Evolutionary conservation across 2,329 filamentous ascomycete genomes (phyloP), one percentile per base, ranked within the genome.

Genomic region (Scedosporium dehoogii): DNA sequence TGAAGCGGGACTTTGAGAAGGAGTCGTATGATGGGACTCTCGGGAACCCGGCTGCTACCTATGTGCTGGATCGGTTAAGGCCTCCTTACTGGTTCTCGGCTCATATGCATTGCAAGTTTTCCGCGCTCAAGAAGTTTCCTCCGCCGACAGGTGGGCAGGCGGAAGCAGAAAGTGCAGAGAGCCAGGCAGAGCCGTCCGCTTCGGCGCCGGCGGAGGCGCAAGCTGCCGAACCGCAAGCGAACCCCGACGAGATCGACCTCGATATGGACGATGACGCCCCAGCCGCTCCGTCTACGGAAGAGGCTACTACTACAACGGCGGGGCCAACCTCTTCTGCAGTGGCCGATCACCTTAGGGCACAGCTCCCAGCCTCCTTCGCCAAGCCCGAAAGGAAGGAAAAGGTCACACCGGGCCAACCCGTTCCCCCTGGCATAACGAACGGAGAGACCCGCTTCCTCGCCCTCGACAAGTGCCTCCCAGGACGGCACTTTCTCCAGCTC

Each of bases 11-110:
- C 68, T 94, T 97, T 66, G 81, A 85, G 66, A 75, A 83, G 59
- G 94, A 99, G 72, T 92, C 91, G 1, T 77, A 79, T 58, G 84
- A 86, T 44, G 91, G 91, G 0, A 86, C 79, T 7, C 77, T 99
- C 23, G 94, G 94, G 0, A 97, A 85, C 68, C 77, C 84, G 38
- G 93, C 93, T 0, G 92, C 92, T 0, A 85, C 84, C 70, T 85
- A 89, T 67, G 86, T 96, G 21, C 82, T 97, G 74, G 87, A 96
- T 70, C 83, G 90, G 33, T 74, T 99, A 60, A 82, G 91, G 60
- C 94, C 94, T 9, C 81, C 82, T 0, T 88, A 91, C 72, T 99
- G 94, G 94, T 97, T 97, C 72, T 88, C 90, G 44, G 94, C 92
- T 2, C 94, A 99, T 74, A 75, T 97, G 76, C 94, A 99, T 74